Evolutionary conservation across 495 filamentous ascomycete species (phyloP), one percentile per base, ranked within the genome.

Genomic region (Hyaloscypha finlandica): DNA sequence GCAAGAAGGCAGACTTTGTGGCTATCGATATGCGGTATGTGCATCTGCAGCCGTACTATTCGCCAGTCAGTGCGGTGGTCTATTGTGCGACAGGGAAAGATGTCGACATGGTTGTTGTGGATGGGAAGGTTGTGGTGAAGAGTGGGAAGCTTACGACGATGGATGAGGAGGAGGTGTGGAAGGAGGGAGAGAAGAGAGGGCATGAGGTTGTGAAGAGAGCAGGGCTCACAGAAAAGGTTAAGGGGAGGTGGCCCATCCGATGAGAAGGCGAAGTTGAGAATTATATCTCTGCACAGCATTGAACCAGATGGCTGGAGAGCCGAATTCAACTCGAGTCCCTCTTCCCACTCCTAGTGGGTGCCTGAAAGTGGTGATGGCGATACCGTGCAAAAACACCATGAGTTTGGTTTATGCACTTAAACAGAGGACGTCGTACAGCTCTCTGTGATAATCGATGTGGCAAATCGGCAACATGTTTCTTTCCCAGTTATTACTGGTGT

Each of bases 1-100:
- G 83, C 11, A 86, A 86, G 75, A 84, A 84, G 68, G 84, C 84
- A 3, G 83, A 85, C 68, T 83, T 86, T 64, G 82, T 84, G 20
- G 72, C 71, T 4, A 64, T 79, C 48, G 69, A 73, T 61, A 64
- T 69, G 68, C 67, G 77, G 32, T 62, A 71, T 45, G 75, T 78
- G 12, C 78, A 78, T 16, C 71, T 83, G 59, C 79, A 83, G 70
- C 73, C 78, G 9, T 77, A 77, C 2, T 73, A 76, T 48, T 80
- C 77, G 55, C 73, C 81, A 0, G 79, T 80, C 12, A 82, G 78
- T 57, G 80, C 78, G 0, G 75, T 84, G 6, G 81, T 84, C 0
- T 82, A 84, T 72, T 77, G 77, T 29, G 79, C 76, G 8, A 82
- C 81, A 2, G 82, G 81, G 9, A 70, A 79, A 8, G 81, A 84